Base-by-base conservation (phyloP, 257 asterid genomes). In the Petrea volubilis region DNA sequence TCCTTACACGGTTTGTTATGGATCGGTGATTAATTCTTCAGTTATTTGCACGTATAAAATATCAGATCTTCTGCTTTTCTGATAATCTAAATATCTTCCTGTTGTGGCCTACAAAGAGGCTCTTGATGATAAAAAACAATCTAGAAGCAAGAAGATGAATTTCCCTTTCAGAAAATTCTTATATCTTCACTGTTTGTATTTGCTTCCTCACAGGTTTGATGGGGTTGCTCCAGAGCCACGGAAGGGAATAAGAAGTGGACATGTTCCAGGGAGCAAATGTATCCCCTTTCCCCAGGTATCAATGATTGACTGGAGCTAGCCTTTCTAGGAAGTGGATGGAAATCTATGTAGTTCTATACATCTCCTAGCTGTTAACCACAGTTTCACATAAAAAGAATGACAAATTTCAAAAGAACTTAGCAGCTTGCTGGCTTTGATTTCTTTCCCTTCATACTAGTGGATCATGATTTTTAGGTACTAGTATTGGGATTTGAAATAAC, bases 181-280 rank as follows among this genome's bases (percentile, higher is more conserved):
- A 4, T 17, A 7, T 6, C 18, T 7, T 41, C 13, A 29, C 64
- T 29, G 27, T 56, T 33, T 47, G 9, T 46, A 13, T 18, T 41
- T 70, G 6, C 50, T 55, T 61, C 9, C 40, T 68, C 53, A 51
- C 74, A 94, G 98, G 72, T 94, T 89, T 79, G 97, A 89, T 74
- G 98, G 98, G 36, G 87, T 76, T 78, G 97, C 96, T 67, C 95
- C 96, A 43, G 98, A 94, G 91, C 98, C 98, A 66, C 92, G 98
- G 10, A 91, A 94, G 72, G 98, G 97, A 78, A 79, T 94, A 74
- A 86, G 91, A 81, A 78, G 97, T 78, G 98, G 98, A 23, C 96
- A 89, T 74, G 89, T 94, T 60, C 96, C 97, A 2, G 93, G 96
- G 18, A 94, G 98, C 89, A 94, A 94, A 78, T 94, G 98, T 72